phyloP scores from a whole-genome alignment of 192 early-diverging fungal genomes.

The Entomortierella lignicola region DNA sequence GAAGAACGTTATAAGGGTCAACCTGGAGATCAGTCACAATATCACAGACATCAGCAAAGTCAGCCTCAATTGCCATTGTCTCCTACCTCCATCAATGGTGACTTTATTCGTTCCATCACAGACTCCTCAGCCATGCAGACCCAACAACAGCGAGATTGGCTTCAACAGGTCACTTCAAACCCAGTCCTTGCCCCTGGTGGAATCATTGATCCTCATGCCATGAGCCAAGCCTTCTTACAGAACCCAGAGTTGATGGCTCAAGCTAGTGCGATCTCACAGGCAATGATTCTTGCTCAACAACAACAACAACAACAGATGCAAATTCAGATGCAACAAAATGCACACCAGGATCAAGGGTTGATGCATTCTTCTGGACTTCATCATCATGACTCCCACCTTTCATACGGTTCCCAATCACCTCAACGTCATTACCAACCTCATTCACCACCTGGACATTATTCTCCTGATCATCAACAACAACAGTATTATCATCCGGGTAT shows the following conservation, averaged over 20 bases:
- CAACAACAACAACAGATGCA: slow-evolving; percentile 35
- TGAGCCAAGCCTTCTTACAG: slow-evolving; percentile 51
- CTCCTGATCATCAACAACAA: slow-evolving; percentile 19
- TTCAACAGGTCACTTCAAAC: slow-evolving; percentile 30
- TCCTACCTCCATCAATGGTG: neutral
- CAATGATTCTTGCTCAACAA: slow-evolving; percentile 42
- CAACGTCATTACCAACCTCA: slow-evolving; percentile 15
- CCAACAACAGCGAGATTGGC: slow-evolving; percentile 40
- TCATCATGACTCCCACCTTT: neutral
- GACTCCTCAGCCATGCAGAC: neutral
- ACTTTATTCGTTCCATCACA: slow-evolving; percentile 9
- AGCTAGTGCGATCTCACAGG: slow-evolving; percentile 47
- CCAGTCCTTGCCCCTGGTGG: slow-evolving; percentile 29
- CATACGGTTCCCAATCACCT: neutral
- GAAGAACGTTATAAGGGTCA: slow-evolving; percentile 23
- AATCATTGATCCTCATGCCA: slow-evolving; percentile 38
- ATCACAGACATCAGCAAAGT: neutral
- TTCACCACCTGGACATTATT: slow-evolving; percentile 15
- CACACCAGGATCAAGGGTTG: slow-evolving; percentile 16
- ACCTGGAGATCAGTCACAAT: neutral
- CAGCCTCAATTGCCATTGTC: slow-evolving; percentile 7
- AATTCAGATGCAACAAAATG: slow-evolving; percentile 18
- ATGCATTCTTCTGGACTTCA: slow-evolving; percentile 13
- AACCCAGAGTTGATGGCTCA: slow-evolving; percentile 51
- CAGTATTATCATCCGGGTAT: neutral